Evolutionary conservation across 352 stramenopile species (phyloP).

Genomic region (Phytophthora niederhauseri): DNA sequence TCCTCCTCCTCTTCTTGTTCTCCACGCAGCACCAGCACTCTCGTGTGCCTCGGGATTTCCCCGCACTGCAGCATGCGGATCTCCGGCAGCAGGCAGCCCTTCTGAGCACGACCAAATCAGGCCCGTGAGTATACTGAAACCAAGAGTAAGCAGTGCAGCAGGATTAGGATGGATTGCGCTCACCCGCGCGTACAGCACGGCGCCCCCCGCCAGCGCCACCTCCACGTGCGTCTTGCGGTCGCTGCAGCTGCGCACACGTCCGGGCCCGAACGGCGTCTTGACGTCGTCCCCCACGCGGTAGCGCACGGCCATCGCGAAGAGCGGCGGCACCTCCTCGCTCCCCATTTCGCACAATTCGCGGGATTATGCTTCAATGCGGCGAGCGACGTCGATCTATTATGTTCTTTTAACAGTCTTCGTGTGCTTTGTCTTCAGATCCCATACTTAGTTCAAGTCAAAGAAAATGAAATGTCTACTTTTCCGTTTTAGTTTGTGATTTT

Average conservation of each 20-base stretch:
- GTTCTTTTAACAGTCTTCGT: background rate
- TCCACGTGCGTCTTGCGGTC: constrained; percentile 61
- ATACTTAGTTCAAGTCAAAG: background rate
- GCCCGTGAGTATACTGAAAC: background rate
- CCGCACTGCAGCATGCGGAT: constrained; percentile 73
- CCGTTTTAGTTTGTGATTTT: constrained; percentile 3
- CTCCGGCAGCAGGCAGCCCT: constrained; percentile 60
- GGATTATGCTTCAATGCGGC: constrained; percentile 12
- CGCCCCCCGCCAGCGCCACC: constrained; percentile 53
- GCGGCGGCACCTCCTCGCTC: constrained; percentile 55
- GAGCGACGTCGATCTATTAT: background rate
- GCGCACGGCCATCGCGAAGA: constrained; percentile 74
- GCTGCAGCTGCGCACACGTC: constrained; percentile 50
- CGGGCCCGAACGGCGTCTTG: constrained; percentile 67
- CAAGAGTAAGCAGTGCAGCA: constrained; percentile 3
- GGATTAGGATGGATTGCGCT: background rate
- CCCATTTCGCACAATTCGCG: constrained; percentile 19
- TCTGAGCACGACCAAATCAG: constrained; percentile 29
- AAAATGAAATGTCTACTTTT: background rate
- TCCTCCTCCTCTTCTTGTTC: background rate
- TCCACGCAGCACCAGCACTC: constrained; percentile 33
- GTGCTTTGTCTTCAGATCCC: too few relatives aligned
- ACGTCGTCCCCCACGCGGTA: constrained; percentile 69
- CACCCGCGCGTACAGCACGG: constrained; percentile 64
- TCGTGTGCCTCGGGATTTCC: constrained; percentile 63